Percentiles rank a stretch among this genome's conserved stretches.
Evolutionary conservation across 148 eudicot species (phyloP).

Genomic region (Heliamphora exappendiculata): DNA sequence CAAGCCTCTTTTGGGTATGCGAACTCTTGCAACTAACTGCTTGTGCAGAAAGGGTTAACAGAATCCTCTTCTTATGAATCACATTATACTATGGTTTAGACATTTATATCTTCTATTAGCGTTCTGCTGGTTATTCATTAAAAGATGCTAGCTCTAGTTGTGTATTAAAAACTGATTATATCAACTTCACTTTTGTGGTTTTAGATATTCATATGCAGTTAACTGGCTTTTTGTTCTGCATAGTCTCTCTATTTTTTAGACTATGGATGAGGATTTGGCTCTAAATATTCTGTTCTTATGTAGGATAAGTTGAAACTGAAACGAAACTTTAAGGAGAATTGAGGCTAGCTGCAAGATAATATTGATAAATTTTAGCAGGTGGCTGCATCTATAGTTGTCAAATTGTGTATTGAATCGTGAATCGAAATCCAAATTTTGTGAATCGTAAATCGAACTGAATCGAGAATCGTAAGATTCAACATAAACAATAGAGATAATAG

Average conservation of each 20-base stretch:
- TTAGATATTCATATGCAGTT: not conserved
- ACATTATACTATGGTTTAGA: not conserved
- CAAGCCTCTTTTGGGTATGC: slow-evolving; percentile 48
- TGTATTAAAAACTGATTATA: not conserved
- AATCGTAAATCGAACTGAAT: no score
- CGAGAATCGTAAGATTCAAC: no score
- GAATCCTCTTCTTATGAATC: not conserved
- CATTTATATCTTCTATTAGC: not conserved
- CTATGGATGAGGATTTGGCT: not conserved
- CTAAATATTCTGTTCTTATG: not conserved
- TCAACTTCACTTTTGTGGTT: not conserved
- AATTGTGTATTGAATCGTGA: no score
- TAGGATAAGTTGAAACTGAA: not conserved
- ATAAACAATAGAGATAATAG: no score
- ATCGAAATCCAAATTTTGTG: no score
- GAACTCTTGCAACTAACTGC: not conserved
- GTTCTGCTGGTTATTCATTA: not conserved
- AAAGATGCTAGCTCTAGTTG: slow-evolving; percentile 3
- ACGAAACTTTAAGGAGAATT: not conserved
- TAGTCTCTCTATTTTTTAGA: not conserved
- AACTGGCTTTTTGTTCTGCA: not conserved
- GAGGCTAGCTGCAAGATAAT: not conserved
- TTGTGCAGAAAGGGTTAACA: not conserved
- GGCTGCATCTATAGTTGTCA: not conserved
- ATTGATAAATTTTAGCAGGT: not conserved